These are phyloP conservation scores for Cucumis melo DNA, from an alignment of 306 rosid genomes.

Conservation along the genomic window DNA sequence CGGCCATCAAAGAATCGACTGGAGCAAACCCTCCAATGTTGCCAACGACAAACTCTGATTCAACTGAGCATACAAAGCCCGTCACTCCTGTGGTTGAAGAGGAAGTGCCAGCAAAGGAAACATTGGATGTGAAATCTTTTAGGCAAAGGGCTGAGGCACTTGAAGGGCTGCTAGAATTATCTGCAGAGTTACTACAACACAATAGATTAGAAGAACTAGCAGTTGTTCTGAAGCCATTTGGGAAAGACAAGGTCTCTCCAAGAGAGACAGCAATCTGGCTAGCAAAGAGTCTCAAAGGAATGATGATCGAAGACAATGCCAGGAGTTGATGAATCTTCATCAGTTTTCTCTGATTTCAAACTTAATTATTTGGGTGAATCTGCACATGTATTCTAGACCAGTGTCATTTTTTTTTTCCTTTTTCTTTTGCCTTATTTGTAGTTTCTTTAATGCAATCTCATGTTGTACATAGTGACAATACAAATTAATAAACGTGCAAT, in stretches of 20 bases:
- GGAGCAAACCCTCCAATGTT: constrained; percentile 19
- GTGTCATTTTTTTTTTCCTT: background rate
- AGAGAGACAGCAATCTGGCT: constrained; percentile 99
- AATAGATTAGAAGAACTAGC: constrained; percentile 81
- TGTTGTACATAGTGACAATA: constrained; percentile 75
- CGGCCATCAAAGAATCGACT: constrained; percentile 34
- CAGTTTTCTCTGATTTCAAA: constrained; percentile 21
- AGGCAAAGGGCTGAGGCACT: constrained; percentile 98
- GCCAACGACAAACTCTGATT: constrained; percentile 28
- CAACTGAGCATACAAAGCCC: constrained; percentile 31
- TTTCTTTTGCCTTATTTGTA: constrained; percentile 21
- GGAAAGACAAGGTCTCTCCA: constrained; percentile 91
- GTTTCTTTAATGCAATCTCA: constrained; percentile 55
- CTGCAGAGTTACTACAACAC: constrained; percentile 87
- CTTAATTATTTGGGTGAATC: constrained; percentile 6
- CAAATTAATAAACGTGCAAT: constrained; percentile 11
- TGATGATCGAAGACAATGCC: constrained; percentile 68
- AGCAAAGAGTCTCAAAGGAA: constrained; percentile 93
- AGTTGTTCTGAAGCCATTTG: constrained; percentile 86
- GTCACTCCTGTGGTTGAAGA: constrained; percentile 36
- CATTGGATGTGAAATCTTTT: constrained; percentile 69
- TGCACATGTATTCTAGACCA: constrained; percentile 17
- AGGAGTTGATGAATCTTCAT: constrained; percentile 35
- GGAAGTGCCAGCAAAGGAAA: constrained; percentile 50
- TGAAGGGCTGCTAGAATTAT: constrained; percentile 86